These are phyloP conservation scores for Anthoceros angustus DNA, from an alignment of 225 moss, liverwort and hornwort genomes.

Conservation along the genomic window DNA sequence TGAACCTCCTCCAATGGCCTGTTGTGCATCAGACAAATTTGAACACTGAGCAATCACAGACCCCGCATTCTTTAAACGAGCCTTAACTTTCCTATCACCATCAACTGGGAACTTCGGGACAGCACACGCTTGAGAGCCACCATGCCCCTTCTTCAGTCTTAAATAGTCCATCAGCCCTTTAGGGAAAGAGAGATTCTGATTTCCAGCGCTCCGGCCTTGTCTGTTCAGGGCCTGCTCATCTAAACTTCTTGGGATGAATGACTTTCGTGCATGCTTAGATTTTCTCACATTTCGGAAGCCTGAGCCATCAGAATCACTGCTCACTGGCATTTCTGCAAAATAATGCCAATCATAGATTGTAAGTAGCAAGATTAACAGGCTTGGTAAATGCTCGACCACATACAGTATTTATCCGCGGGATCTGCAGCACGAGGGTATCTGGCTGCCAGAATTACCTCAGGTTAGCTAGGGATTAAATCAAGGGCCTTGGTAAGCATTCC, in stretches of 20 bases:
- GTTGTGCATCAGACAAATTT: background rate
- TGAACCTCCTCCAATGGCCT: background rate
- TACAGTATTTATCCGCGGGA: no score
- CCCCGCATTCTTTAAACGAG: background rate
- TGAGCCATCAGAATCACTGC: background rate
- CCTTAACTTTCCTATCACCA: background rate
- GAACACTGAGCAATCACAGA: background rate
- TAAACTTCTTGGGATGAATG: background rate
- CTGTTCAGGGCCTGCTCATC: background rate
- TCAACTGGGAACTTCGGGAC: background rate
- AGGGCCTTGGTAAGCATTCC: no score
- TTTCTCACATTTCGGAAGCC: background rate
- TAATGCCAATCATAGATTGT: background rate
- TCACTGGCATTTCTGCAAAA: background rate
- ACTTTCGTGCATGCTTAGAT: background rate
- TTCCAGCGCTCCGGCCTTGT: background rate
- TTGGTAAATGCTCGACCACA: no score
- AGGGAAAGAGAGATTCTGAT: background rate
- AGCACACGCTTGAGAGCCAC: background rate
- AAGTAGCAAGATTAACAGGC: background rate
- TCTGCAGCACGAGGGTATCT: no score
- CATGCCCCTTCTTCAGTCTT: background rate
- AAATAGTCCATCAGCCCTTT: slow-evolving; percentile 3
- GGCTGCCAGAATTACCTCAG: no score
- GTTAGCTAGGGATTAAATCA: no score